Evolutionary conservation across 2,329 filamentous ascomycete species (phyloP).

Genomic region (Delphinella strobiligena): DNA sequence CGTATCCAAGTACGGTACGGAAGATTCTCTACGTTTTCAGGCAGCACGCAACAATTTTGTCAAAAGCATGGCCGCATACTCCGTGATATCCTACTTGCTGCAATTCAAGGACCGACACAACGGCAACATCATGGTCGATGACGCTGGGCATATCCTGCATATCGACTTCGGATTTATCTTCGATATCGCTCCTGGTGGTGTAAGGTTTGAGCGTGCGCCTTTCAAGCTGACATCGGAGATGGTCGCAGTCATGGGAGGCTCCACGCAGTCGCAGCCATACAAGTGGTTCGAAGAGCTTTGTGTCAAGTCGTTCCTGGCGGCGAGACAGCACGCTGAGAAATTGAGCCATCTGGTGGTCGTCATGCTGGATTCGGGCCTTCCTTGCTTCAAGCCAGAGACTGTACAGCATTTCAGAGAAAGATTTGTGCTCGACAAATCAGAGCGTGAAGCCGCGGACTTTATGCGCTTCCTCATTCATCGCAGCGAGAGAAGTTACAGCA

Average conservation of each 20-base stretch:
- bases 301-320: constrained; percentile 87
- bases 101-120: constrained; percentile 99
- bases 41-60: constrained; percentile 94
- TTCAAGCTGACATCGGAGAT: constrained; percentile 98
- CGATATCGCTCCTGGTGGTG: constrained; percentile 91
- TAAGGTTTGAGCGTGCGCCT: constrained; percentile 93
- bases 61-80: constrained; percentile 98
- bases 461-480: constrained; percentile 82
- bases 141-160: constrained; percentile 91
- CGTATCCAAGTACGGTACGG: constrained; percentile 89
- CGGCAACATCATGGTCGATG: constrained; percentile 99
- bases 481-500: constrained; percentile 83
- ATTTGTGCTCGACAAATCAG: constrained; percentile 83
- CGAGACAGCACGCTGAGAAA: constrained; percentile 76
- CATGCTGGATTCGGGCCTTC: constrained; percentile 92
- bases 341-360: constrained; percentile 78
- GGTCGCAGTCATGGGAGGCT: constrained; percentile 95
- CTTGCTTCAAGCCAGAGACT: constrained; percentile 95
- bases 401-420: constrained; percentile 84
- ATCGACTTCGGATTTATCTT: constrained; percentile 99
- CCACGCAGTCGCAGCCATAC: constrained; percentile 72
- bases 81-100: constrained; percentile 86
- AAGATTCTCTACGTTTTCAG: constrained; percentile 90
- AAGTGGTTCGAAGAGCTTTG: constrained; percentile 94
- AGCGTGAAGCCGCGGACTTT: constrained; percentile 88